Evolutionary conservation across 352 stramenopile genomes (phyloP).

Genomic region (Thalassiosira ordinaria): DNA sequence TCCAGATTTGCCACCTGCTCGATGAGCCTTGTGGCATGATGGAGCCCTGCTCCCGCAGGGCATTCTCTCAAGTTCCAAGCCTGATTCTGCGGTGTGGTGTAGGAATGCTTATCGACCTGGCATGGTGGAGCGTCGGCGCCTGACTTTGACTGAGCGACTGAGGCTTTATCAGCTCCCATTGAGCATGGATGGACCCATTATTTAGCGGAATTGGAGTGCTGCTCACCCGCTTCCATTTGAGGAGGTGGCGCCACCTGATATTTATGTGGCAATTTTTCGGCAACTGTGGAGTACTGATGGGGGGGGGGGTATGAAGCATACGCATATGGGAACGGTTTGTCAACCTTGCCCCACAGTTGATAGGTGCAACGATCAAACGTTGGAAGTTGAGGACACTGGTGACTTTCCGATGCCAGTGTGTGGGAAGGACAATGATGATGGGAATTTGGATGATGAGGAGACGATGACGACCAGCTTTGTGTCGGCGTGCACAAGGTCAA

Average conservation of each 20-base stretch:
- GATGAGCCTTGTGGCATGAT: background rate
- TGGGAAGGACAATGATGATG: too few species aligned
- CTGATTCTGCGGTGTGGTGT: background rate
- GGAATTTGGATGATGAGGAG: background rate
- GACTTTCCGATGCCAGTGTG: too few species aligned
- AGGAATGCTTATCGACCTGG: background rate
- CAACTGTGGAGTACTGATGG: conserved; percentile 1
- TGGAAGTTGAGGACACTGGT: too few species aligned
- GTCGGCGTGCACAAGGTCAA: background rate
- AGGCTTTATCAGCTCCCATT: conserved; percentile 3
- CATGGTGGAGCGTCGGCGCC: background rate
- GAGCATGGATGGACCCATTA: background rate
- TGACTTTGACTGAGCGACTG: background rate
- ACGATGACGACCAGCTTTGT: background rate
- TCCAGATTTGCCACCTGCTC: background rate
- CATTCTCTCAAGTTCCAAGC: background rate
- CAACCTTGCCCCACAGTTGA: too few species aligned
- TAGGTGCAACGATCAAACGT: too few species aligned
- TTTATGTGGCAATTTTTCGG: background rate
- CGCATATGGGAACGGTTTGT: too few species aligned
- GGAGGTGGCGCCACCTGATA: background rate
- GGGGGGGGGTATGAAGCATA: too few species aligned
- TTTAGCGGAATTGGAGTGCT: too few species aligned
- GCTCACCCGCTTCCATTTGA: background rate
- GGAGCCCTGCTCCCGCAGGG: background rate